phyloP scores from a whole-genome alignment of 495 filamentous ascomycete genomes.

The Penicillium samsonianum region DNA sequence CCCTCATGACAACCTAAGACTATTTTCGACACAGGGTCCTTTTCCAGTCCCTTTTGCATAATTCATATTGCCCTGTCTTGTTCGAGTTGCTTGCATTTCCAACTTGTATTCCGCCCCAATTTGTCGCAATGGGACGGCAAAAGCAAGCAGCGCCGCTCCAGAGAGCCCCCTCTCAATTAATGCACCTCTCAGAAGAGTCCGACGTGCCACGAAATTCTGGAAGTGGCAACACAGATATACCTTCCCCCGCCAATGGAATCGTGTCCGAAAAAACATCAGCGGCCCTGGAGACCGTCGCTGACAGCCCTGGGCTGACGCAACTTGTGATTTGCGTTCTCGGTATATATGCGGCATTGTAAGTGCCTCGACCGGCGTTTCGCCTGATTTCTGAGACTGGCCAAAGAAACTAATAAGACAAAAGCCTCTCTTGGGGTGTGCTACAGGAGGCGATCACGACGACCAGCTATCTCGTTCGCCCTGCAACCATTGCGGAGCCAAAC shows the following conservation, averaged over 20 bases:
- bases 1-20: not conserved
- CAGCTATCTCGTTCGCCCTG: slow-evolving; percentile 57
- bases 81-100: slow-evolving; percentile 6
- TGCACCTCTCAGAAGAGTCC: slow-evolving; percentile 38
- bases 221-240: slow-evolving; percentile 27
- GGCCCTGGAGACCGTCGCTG: slow-evolving; percentile 32
- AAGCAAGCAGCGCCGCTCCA: slow-evolving; percentile 70
- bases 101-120: not conserved
- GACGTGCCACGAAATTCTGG: slow-evolving; percentile 29
- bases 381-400: not conserved
- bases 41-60: not conserved
- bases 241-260: slow-evolving; percentile 41
- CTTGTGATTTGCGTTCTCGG: slow-evolving; percentile 85
- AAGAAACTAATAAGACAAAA: slow-evolving; percentile 39
- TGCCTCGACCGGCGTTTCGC: slow-evolving; percentile 12
- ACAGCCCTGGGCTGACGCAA: slow-evolving; percentile 61
- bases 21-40: not conserved
- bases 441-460: slow-evolving; percentile 98
- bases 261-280: slow-evolving; percentile 30
- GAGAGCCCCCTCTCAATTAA: slow-evolving; percentile 64
- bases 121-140: slow-evolving; percentile 62
- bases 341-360: slow-evolving; percentile 95
- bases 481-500: slow-evolving; percentile 53
- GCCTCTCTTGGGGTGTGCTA: slow-evolving; percentile 91
- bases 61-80: slow-evolving; percentile 1